A percentile compares a stretch with the other conserved stretches of the same genome.
Evolutionary conservation across 2,329 filamentous ascomycete genomes (phyloP).

Genomic region (Microdochium nivale): DNA sequence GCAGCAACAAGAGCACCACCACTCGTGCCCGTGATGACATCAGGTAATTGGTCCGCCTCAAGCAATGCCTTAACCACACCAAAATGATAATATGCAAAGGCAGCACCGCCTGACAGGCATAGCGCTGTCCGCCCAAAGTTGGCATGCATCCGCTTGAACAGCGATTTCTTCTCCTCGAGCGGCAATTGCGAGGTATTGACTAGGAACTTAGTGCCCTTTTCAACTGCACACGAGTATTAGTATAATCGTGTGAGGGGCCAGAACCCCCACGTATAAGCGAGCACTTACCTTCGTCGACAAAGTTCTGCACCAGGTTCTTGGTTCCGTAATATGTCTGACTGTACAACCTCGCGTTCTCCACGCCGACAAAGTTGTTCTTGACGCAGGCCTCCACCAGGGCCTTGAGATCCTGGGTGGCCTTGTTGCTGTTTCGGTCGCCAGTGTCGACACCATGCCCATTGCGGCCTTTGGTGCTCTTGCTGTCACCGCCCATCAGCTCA

Average conservation of each 20-base stretch:
- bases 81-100: conserved; percentile 95
- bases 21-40: conserved; percentile 94
- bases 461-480: neutral
- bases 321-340: conserved; percentile 97
- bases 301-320: conserved; percentile 88
- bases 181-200: conserved; percentile 58
- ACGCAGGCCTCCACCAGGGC: conserved; percentile 79
- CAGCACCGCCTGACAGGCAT: conserved; percentile 86
- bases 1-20: conserved; percentile 87
- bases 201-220: conserved; percentile 58
- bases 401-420: conserved; percentile 66
- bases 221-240: conserved; percentile 34
- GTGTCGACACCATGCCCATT: conserved; percentile 13
- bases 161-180: conserved; percentile 62
- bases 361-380: conserved; percentile 94
- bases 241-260: neutral
- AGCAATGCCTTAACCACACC: conserved; percentile 85
- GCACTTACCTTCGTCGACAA: conserved; percentile 67
- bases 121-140: conserved; percentile 91
- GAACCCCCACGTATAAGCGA: conserved; percentile 9
- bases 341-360: conserved; percentile 91
- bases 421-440: conserved; percentile 23
- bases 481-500: conserved; percentile 23
- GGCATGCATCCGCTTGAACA: conserved; percentile 83
- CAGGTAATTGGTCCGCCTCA: conserved; percentile 76